Conservation (phyloP, 2,329 filamentous ascomycete genomes). For the Venturia oleaginea region DNA sequence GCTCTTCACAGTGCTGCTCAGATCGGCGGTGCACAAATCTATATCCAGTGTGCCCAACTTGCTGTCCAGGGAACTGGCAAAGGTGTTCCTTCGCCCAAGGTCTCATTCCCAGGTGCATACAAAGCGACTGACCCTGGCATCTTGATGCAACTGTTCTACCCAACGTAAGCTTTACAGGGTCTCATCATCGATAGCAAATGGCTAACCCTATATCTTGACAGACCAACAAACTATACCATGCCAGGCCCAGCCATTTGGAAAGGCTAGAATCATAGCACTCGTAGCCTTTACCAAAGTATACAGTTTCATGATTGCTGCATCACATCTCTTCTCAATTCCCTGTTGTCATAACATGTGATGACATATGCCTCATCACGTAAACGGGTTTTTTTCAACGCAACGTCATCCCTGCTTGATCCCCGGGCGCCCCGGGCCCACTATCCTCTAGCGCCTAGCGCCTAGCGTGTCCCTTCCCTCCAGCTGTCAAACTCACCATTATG, state of each 20-base stretch:
- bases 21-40: slow-evolving; percentile 13
- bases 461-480: no score
- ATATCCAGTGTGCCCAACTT: slow-evolving; percentile 17
- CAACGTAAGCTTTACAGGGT: neutral
- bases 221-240: slow-evolving; percentile 5
- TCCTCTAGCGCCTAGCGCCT: no score
- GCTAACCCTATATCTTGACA: neutral
- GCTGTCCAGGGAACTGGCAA: slow-evolving; percentile 18
- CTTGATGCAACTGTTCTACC: slow-evolving; percentile 7
- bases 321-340: neutral
- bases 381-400: no score
- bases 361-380: no score
- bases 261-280: neutral
- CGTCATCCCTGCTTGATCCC: no score
- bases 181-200: neutral
- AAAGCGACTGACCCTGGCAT: slow-evolving; percentile 10
- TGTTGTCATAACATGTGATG: neutral
- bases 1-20: slow-evolving; percentile 12
- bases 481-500: no score
- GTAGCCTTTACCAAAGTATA: neutral
- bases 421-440: no score
- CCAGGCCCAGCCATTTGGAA: slow-evolving; percentile 9
- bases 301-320: neutral
- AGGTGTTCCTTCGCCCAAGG: slow-evolving; percentile 18
- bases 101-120: slow-evolving; percentile 18